phyloP scores from a whole-genome alignment of 108 stramenopile genomes.

The Nitzschia sp. region DNA sequence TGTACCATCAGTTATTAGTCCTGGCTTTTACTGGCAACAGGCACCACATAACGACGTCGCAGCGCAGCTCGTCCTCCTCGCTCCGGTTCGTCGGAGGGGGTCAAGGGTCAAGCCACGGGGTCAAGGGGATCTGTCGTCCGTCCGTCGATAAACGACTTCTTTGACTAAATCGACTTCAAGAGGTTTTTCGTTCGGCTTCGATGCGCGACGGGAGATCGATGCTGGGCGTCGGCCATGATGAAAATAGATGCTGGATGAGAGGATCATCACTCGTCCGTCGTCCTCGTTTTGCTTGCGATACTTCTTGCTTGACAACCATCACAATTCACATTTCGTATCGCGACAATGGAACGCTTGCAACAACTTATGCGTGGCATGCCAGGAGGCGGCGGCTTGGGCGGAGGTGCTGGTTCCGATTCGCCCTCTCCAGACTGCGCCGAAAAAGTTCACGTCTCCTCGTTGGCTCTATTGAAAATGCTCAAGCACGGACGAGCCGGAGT shows the following conservation, averaged over 20 bases:
- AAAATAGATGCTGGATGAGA: background rate
- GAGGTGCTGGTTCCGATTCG: slow-evolving; percentile 67
- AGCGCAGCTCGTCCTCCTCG: no score
- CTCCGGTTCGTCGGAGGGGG: no score
- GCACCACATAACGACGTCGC: no score
- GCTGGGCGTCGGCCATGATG: background rate
- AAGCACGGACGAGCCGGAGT: slow-evolving; percentile 99
- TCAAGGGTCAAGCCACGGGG: no score
- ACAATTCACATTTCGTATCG: background rate
- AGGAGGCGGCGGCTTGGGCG: slow-evolving; percentile 62
- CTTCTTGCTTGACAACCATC: background rate
- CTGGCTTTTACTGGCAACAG: no score
- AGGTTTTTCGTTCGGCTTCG: background rate
- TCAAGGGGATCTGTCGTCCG: no score
- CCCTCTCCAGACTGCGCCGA: slow-evolving; percentile 93
- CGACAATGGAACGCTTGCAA: slow-evolving; percentile 83
- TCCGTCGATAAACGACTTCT: no score
- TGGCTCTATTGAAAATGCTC: slow-evolving; percentile 99
- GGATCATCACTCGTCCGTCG: no score
- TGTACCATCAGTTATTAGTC: no score
- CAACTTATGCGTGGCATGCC: slow-evolving; percentile 90
- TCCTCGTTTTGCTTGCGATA: background rate
- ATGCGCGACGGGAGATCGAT: background rate
- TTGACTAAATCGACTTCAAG: background rate
- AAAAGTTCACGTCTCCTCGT: slow-evolving; percentile 97